phyloP scores from a whole-genome alignment of 805 yeast genomes.

The Ogataea polymorpha region DNA sequence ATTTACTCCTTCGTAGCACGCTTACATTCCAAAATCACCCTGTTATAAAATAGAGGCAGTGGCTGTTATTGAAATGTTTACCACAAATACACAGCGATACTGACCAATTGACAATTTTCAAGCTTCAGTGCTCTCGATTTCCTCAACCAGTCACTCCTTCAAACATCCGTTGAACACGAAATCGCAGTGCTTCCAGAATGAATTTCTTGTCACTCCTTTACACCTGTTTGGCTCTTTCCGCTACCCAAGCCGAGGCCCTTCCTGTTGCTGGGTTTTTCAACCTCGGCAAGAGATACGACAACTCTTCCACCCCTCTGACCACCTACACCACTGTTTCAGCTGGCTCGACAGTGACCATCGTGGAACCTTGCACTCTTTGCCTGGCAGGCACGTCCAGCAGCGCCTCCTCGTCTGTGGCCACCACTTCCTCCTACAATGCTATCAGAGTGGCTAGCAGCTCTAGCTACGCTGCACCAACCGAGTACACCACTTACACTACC shows the following conservation, averaged over 20 bases:
- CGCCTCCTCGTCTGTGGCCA: too few relatives aligned
- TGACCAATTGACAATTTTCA: neutral
- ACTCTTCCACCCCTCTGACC: conserved; percentile 20
- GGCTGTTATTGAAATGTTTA: conserved; percentile 2
- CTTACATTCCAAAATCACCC: conserved; percentile 8
- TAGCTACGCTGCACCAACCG: conserved; percentile 8
- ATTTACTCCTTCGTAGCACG: conserved; percentile 6
- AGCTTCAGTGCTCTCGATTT: conserved; percentile 9
- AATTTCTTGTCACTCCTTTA: conserved; percentile 13
- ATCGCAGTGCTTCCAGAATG: conserved; percentile 16
- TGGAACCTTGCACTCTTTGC: conserved; percentile 10
- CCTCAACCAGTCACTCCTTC: conserved; percentile 29
- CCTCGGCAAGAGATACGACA: conserved; percentile 27
- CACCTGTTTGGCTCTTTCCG: conserved; percentile 12
- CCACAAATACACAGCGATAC: neutral
- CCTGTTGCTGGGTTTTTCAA: conserved; percentile 21
- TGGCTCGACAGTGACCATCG: conserved; percentile 21
- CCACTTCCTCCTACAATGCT: neutral
- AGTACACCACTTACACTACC: conserved; percentile 18
- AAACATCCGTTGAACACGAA: conserved; percentile 20
- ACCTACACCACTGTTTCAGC: conserved; percentile 20
- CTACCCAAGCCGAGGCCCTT: conserved; percentile 17
- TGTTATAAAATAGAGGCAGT: conserved; percentile 7
- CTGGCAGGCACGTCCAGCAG: neutral
- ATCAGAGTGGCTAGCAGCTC: neutral